Percentiles rank a stretch among this genome's conserved stretches.
phyloP scores from a whole-genome alignment of 2,329 filamentous ascomycete genomes.

The Colletotrichum theobromicola region DNA sequence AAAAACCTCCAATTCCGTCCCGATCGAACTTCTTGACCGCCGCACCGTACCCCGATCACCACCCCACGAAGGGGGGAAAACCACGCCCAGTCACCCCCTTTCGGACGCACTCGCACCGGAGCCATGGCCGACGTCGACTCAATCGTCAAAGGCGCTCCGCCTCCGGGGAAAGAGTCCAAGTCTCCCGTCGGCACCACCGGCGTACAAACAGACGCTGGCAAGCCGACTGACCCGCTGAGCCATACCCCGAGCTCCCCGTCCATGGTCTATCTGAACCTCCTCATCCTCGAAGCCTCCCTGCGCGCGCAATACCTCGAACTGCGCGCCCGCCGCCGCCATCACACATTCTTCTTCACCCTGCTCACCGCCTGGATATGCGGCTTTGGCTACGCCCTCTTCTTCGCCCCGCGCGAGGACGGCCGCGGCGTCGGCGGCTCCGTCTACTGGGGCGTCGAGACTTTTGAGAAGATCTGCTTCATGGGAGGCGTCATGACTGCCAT shows the following conservation, averaged over 20 bases:
- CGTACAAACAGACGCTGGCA: constrained; percentile 47
- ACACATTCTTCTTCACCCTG: constrained; percentile 88
- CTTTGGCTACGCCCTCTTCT: constrained; percentile 89
- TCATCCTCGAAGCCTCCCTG: constrained; percentile 94
- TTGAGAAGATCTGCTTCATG: constrained; percentile 89
- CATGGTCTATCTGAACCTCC: constrained; percentile 97
- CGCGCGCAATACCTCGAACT: constrained; percentile 92
- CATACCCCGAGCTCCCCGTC: constrained; percentile 88
- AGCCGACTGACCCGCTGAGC: constrained; percentile 73
- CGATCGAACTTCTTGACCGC: background rate
- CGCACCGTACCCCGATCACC: background rate
- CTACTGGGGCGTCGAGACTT: constrained; percentile 94
- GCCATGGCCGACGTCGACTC: constrained; percentile 79
- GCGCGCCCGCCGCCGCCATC: constrained; percentile 84
- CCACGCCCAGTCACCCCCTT: background rate
- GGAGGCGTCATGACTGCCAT: constrained; percentile 86
- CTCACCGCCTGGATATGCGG: constrained; percentile 81
- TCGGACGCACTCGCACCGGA: background rate
- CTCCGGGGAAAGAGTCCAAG: constrained; percentile 58
- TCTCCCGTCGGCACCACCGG: constrained; percentile 40
- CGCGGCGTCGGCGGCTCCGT: constrained; percentile 89
- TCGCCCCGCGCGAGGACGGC: constrained; percentile 95
- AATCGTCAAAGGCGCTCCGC: constrained; percentile 87
- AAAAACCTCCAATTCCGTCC: background rate
- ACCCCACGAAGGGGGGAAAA: background rate